These are phyloP conservation scores for Annulohypoxylon truncatum DNA, from an alignment of 2,329 filamentous ascomycete genomes.

Conservation along the genomic window DNA sequence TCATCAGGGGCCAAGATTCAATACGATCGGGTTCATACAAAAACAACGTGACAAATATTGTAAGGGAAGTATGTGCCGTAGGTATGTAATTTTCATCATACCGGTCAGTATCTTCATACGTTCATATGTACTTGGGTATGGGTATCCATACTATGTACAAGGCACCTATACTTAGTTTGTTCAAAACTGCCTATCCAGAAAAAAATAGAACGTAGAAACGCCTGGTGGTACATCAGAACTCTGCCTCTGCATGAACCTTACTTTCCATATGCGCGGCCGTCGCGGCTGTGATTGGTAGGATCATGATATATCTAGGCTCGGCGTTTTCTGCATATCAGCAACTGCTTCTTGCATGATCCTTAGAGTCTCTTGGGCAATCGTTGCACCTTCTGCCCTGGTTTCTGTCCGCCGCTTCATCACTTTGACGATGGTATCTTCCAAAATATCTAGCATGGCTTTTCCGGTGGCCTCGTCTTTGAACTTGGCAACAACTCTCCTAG, in stretches of 20 bases:
- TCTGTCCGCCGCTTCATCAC: constrained; percentile 29
- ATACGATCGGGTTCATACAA: not conserved
- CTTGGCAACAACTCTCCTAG: constrained; percentile 37
- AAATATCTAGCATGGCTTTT: constrained; percentile 28
- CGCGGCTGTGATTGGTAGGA: not conserved
- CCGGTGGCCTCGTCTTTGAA: not conserved
- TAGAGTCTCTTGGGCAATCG: constrained; percentile 44
- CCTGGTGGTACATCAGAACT: too few species aligned
- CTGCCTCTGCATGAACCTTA: too few species aligned
- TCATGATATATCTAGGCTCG: not conserved
- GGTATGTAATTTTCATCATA: not conserved
- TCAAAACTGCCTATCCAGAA: too few species aligned
- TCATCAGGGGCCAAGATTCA: not conserved
- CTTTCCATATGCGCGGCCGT: not conserved
- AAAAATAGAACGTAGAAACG: too few species aligned
- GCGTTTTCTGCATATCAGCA: constrained; percentile 7
- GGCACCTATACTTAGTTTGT: too few species aligned
- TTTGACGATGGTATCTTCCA: constrained; percentile 35
- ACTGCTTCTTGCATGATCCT: constrained; percentile 46
- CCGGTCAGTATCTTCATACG: too few species aligned
- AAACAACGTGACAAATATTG: not conserved
- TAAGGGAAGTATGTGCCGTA: not conserved
- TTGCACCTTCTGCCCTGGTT: constrained; percentile 26
- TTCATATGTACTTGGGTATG: not conserved
- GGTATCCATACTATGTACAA: constrained; percentile 1